Evolutionary conservation across 805 yeast species (phyloP).

Genomic region (Ogataea methylovora): DNA sequence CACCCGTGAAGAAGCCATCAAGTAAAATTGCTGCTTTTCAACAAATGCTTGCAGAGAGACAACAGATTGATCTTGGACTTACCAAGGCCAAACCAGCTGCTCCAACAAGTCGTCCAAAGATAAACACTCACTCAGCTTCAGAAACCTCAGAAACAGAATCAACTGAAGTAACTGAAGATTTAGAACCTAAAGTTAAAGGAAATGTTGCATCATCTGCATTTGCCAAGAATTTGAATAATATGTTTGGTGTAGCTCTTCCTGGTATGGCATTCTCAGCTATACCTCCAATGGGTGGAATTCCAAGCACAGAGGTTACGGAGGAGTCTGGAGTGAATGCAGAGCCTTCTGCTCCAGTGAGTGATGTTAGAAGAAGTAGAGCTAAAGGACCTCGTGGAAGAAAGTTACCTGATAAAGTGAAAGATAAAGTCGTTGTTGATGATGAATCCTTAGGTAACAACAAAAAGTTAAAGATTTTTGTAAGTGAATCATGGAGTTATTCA

Average conservation of each 20-base stretch:
- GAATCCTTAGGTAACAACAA: slow-evolving; percentile 19
- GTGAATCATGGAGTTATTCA: slow-evolving; percentile 30
- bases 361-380: slow-evolving; percentile 45
- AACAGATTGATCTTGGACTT: slow-evolving; percentile 27
- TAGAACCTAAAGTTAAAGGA: neutral
- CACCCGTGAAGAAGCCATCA: slow-evolving; percentile 71
- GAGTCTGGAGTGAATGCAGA: slow-evolving; percentile 10
- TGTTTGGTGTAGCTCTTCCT: slow-evolving; percentile 44
- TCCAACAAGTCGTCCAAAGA: slow-evolving; percentile 16
- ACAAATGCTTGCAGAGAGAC: slow-evolving; percentile 56
- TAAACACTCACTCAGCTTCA: neutral
- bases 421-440: slow-evolving; percentile 30
- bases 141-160: slow-evolving; percentile 2
- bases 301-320: slow-evolving; percentile 9
- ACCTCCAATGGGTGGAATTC: slow-evolving; percentile 23
- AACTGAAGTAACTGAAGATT: slow-evolving; percentile 1
- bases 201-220: slow-evolving; percentile 31
- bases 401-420: slow-evolving; percentile 50
- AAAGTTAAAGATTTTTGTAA: slow-evolving; percentile 25
- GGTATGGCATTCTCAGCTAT: slow-evolving; percentile 51
- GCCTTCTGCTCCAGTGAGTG: slow-evolving; percentile 14
- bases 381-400: slow-evolving; percentile 72
- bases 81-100: slow-evolving; percentile 11
- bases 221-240: slow-evolving; percentile 52
- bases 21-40: slow-evolving; percentile 78